A percentile compares a stretch with the other conserved stretches of the same genome.
Evolutionary conservation across 1,284 basidiomycete species (phyloP).

Genomic region (Phellopilus nigrolimitatus): DNA sequence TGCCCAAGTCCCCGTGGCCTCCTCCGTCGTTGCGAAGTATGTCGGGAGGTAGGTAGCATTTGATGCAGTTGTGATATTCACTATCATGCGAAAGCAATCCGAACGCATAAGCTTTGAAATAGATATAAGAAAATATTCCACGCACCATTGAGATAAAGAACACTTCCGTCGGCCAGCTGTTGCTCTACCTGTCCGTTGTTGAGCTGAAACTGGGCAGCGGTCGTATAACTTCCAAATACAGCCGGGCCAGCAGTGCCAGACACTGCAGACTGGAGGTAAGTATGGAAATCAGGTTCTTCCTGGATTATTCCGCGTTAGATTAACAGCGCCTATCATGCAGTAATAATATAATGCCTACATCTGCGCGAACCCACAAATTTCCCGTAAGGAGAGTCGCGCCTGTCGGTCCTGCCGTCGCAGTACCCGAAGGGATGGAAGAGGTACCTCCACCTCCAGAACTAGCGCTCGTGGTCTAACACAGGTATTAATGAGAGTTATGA

Average conservation of each 20-base stretch:
- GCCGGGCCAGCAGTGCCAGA: constrained; percentile 41
- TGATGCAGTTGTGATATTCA: constrained; percentile 19
- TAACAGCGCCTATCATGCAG: neutral
- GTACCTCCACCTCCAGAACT: constrained; percentile 34
- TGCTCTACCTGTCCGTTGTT: constrained; percentile 50
- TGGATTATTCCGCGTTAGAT: constrained; percentile 22
- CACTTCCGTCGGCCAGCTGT: constrained; percentile 33
- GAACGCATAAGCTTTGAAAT: constrained; percentile 34
- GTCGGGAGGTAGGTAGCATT: constrained; percentile 24
- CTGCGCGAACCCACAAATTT: constrained; percentile 57
- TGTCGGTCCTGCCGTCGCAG: constrained; percentile 21
- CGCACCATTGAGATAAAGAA: constrained; percentile 23
- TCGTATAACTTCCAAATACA: constrained; percentile 46
- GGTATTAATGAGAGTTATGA: constrained; percentile 20
- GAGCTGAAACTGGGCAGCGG: constrained; percentile 53
- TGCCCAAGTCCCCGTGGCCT: constrained; percentile 26
- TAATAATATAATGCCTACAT: constrained; percentile 35
- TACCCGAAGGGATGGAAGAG: constrained; percentile 27
- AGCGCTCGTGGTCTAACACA: constrained; percentile 31
- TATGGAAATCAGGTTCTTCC: constrained; percentile 62
- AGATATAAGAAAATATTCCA: constrained; percentile 26
- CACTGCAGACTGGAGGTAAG: constrained; percentile 54
- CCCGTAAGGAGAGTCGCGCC: constrained; percentile 38
- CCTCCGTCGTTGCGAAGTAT: constrained; percentile 24
- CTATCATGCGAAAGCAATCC: constrained; percentile 5